Evolutionary conservation across 257 asterid species (phyloP).

Genomic region (Przewalskia tangutica): DNA sequence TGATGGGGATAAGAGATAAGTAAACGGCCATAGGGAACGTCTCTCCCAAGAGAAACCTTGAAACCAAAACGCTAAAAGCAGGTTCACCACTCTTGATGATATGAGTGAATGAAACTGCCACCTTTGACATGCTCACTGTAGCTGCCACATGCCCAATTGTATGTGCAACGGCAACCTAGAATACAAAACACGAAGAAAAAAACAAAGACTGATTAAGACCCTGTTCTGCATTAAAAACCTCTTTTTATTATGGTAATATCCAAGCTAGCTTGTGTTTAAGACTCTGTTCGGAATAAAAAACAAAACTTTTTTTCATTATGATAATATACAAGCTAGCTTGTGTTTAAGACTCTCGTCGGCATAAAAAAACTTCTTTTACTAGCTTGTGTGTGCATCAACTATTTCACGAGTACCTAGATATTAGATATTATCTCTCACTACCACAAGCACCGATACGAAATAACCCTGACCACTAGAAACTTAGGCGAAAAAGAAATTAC

Average conservation of each 20-base stretch:
- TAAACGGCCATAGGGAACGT: conserved; percentile 64
- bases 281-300: too few relatives aligned
- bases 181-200: not conserved
- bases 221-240: not conserved
- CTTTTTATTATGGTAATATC: not conserved
- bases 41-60: conserved; percentile 77
- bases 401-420: not conserved
- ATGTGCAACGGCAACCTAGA: conserved; percentile 93
- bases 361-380: too few relatives aligned
- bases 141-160: conserved; percentile 99
- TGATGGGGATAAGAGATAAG: conserved; percentile 76
- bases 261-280: not conserved
- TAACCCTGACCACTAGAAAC: conserved; percentile 2
- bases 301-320: too few relatives aligned
- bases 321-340: not conserved
- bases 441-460: not conserved
- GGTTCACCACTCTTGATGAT: conserved; percentile 97
- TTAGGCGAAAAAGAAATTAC: not conserved
- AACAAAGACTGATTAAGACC: not conserved
- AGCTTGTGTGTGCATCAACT: not conserved
- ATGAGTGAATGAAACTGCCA: conserved; percentile 94
- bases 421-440: not conserved
- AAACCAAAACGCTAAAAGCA: conserved; percentile 87
- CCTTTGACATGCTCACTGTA: conserved; percentile 97
- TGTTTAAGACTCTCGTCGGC: too few relatives aligned